Percentiles rank a stretch among this genome's conserved stretches.
phyloP scores from a whole-genome alignment of 148 eudicot species.

The Spergularia marina region DNA sequence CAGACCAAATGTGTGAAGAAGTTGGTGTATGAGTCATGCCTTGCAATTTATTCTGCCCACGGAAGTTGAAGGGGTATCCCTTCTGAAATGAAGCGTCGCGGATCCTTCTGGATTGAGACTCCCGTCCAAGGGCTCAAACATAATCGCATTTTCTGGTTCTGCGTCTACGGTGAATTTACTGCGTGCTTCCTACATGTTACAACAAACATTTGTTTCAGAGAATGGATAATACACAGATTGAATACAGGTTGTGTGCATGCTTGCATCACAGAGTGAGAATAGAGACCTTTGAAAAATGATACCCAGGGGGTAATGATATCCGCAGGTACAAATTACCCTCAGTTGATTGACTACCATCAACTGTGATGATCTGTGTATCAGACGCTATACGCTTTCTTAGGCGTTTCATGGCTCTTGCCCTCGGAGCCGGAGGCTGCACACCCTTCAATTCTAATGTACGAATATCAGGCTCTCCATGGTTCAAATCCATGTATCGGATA shows the following conservation, averaged over 20 bases:
- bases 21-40: constrained; percentile 35
- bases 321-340: constrained; percentile 62
- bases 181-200: constrained; percentile 75
- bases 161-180: constrained; percentile 70
- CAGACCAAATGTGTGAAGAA: background rate
- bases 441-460: constrained; percentile 82
- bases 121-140: constrained; percentile 72
- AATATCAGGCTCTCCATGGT: constrained; percentile 47
- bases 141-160: constrained; percentile 71
- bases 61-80: constrained; percentile 62
- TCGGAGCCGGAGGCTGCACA: constrained; percentile 68
- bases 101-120: constrained; percentile 74
- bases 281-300: constrained; percentile 94
- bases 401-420: constrained; percentile 66
- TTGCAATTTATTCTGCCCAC: constrained; percentile 76
- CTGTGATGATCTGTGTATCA: constrained; percentile 52
- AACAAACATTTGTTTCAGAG: background rate
- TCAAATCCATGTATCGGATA: constrained; percentile 72
- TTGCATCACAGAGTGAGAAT: constrained; percentile 3
- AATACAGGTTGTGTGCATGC: background rate
- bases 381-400: constrained; percentile 66
- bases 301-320: constrained; percentile 80
- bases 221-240: background rate
- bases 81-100: constrained; percentile 60
- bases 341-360: constrained; percentile 62